Percentiles rank a stretch among this genome's conserved stretches.
These are phyloP conservation scores for Mrakia blollopis DNA, from an alignment of 768 basidiomycete species.

Conservation along the genomic window DNA sequence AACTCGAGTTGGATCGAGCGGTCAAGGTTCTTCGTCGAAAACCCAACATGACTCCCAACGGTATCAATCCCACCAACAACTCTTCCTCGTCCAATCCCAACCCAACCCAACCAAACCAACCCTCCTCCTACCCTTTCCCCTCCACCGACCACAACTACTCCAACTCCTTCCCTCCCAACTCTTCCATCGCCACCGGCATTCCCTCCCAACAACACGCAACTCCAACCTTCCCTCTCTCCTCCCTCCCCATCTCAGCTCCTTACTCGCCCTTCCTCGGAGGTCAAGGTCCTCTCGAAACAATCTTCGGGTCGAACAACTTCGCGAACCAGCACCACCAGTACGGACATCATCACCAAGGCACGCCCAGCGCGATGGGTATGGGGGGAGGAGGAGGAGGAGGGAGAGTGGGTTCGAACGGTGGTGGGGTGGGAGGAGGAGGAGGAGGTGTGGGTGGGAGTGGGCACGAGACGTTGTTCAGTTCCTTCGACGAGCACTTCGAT, in stretches of 20 bases:
- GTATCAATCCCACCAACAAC: neutral
- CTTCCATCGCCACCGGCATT: neutral
- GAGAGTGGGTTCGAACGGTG: neutral
- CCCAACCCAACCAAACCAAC: neutral
- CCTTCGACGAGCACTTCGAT: slow-evolving; percentile 4
- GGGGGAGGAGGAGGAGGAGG: neutral
- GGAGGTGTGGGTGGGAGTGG: neutral
- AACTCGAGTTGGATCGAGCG: slow-evolving; percentile 28
- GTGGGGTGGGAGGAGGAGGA: neutral
- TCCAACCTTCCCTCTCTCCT: slow-evolving; percentile 12
- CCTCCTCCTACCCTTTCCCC: neutral
- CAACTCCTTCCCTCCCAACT: neutral
- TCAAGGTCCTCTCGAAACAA: neutral
- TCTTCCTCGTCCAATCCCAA: neutral
- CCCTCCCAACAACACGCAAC: neutral
- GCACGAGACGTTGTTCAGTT: neutral
- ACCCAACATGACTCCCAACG: neutral
- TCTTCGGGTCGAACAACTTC: neutral
- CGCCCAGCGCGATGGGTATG: neutral
- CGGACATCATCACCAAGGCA: neutral
- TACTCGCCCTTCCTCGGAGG: neutral
- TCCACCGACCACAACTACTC: neutral
- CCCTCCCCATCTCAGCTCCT: neutral
- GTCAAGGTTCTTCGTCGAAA: slow-evolving; percentile 18
- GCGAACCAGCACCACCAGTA: neutral